Conservation (phyloP, 768 basidiomycete genomes). For the Lactifluus echinatus region DNA sequence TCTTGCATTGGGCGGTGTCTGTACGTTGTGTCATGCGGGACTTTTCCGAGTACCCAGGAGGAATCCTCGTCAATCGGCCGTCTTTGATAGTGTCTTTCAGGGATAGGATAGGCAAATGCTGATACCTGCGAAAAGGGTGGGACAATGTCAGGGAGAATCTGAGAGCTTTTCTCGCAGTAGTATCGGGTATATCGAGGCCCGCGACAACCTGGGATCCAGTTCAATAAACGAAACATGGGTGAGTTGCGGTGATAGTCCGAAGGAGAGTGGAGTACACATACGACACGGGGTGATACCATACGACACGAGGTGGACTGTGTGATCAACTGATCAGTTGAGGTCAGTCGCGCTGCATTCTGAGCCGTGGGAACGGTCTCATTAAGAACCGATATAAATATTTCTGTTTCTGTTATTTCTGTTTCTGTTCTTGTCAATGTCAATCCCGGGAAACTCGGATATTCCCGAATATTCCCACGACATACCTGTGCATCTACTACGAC, state of each 20-base stretch:
- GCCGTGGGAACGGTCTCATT: not conserved
- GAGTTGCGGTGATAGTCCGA: not conserved
- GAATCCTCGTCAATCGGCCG: slow-evolving; percentile 15
- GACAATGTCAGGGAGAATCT: not conserved
- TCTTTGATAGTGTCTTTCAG: slow-evolving; percentile 5
- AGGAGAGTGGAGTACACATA: slow-evolving; percentile 6
- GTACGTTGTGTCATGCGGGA: slow-evolving; percentile 1
- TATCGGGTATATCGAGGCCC: slow-evolving; percentile 3
- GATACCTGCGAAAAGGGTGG: slow-evolving; percentile 7
- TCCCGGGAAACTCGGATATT: not conserved
- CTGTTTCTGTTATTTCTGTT: no score
- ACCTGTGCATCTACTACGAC: no score
- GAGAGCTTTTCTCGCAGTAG: slow-evolving; percentile 1
- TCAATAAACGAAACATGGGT: slow-evolving; percentile 8
- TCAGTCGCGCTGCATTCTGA: not conserved
- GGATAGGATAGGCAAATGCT: not conserved
- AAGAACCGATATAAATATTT: no score
- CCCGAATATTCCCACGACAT: slow-evolving; percentile 3
- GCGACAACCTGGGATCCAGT: slow-evolving; percentile 14
- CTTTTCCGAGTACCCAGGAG: not conserved
- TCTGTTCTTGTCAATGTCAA: no score
- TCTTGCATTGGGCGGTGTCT: slow-evolving; percentile 6
- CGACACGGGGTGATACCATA: slow-evolving; percentile 1
- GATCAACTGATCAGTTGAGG: slow-evolving; percentile 11
- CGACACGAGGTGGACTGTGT: slow-evolving; percentile 13